Evolutionary conservation across 148 eudicot genomes (phyloP), one percentile per base, ranked within the genome.

Genomic region (Cornus suecica): DNA sequence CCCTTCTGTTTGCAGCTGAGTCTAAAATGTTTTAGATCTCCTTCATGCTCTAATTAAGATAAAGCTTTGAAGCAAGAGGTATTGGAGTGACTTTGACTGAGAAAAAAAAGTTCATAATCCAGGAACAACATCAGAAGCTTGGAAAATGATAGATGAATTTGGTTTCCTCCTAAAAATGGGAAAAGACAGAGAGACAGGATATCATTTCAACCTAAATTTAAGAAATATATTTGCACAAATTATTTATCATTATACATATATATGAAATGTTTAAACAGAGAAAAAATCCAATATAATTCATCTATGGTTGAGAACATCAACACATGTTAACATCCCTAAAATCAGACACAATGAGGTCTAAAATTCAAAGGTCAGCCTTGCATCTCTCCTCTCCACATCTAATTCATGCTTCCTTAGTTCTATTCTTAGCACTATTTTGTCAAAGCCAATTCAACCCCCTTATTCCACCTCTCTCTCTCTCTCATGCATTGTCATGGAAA

Each of bases 321-420:
- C 42, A 48, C 1, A 48, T 48, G 7, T 48, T 2, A 14, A 13
- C 20, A 45, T 45, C 51, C 51, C 14, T 45, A 4, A 45, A 11
- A 3, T 45, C 13, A 48, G 20, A 13, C 8, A 58, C 18, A 22
- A 6, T 5, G 25, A 58, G 62, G 8, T 58, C 20, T 14, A 4
- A 32, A 68, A 68, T 68, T 68, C 70, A 68, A 42, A 37, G 70
- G 70, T 25, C 52, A 68, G 26, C 70, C 70, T 34, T 37, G 52
- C 10, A 67, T 34, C 51, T 67, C 70, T 67, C 70, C 1, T 11
- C 13, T 65, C 32, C 31, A 24, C 61, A 16, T 48, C 20, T 22
- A 8, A 8, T 30, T 28, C 26, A 14, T 42, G 56, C 28, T 37
- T 8, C 32, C 52, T 28, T 11, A 11, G 10, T 71, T 58, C 75